Conservation (phyloP, 805 yeast genomes). For the Tetrapisispora fleetii region DNA sequence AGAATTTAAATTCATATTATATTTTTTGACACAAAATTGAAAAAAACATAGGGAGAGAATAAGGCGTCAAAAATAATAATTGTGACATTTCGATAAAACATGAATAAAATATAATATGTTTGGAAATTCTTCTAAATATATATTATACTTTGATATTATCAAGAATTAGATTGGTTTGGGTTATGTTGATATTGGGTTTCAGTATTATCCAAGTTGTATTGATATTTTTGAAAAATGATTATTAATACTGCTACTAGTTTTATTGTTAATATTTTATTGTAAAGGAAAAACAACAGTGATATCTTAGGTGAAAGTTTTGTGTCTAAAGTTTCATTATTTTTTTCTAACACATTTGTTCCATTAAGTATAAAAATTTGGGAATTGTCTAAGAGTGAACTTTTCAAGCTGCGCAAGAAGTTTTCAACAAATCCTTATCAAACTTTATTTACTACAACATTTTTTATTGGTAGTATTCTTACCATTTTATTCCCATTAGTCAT, state of each 20-base stretch:
- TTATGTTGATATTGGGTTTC: too few relatives aligned
- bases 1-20: too few relatives aligned
- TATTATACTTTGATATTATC: too few relatives aligned
- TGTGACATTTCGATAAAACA: too few relatives aligned
- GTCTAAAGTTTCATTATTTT: not conserved
- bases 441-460: constrained; percentile 5
- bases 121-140: too few relatives aligned
- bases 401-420: constrained; percentile 6
- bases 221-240: not conserved
- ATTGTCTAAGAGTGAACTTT: constrained; percentile 1
- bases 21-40: too few relatives aligned
- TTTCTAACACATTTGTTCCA: not conserved
- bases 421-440: constrained; percentile 17
- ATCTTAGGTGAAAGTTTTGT: constrained; percentile 1
- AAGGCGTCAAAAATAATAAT: too few relatives aligned
- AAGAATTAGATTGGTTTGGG: too few relatives aligned
- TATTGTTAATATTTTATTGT: not conserved
- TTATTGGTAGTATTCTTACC: not conserved
- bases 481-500: constrained; percentile 3
- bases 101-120: too few relatives aligned
- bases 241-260: not conserved
- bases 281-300: not conserved
- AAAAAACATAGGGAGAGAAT: too few relatives aligned
- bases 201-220: not conserved
- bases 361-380: not conserved